A percentile compares a stretch with the other conserved stretches of the same genome.
These are phyloP conservation scores for Gardenia jasminoides DNA, from an alignment of 257 asterid genomes.

Conservation along the genomic window DNA sequence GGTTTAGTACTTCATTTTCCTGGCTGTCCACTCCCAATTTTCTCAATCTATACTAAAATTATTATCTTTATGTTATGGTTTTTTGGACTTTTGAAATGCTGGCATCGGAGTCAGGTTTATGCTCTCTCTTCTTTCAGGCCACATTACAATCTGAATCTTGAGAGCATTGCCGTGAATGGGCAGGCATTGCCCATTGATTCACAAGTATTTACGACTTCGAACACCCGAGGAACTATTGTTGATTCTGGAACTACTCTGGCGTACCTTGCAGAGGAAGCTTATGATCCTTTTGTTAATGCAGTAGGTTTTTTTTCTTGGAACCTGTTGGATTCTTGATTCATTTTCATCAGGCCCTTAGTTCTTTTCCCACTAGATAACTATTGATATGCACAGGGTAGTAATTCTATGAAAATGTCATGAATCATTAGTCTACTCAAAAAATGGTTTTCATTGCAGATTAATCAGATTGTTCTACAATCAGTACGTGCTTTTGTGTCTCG, in stretches of 20 bases:
- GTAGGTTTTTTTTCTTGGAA: slow-evolving; percentile 42
- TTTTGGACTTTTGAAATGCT: neutral
- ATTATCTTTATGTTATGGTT: slow-evolving; percentile 1
- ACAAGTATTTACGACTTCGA: slow-evolving; percentile 70
- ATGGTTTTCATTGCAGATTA: slow-evolving; percentile 48
- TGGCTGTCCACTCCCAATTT: neutral
- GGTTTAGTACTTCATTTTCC: neutral
- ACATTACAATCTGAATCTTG: slow-evolving; percentile 83
- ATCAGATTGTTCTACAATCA: slow-evolving; percentile 55
- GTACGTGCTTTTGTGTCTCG: slow-evolving; percentile 54
- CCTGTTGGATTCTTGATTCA: neutral
- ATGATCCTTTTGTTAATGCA: slow-evolving; percentile 70
- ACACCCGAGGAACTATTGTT: slow-evolving; percentile 77
- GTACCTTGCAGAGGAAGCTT: slow-evolving; percentile 87
- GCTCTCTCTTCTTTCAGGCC: slow-evolving; percentile 52
- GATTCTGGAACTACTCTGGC: slow-evolving; percentile 98
- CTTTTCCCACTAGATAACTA: neutral
- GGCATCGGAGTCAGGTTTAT: neutral
- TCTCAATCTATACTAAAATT: neutral
- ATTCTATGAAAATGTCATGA: neutral
- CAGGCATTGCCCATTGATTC: slow-evolving; percentile 66
- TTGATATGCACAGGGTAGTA: neutral
- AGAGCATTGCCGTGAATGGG: slow-evolving; percentile 84
- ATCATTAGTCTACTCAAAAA: neutral
- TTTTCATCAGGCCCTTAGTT: neutral